Evolutionary conservation across 805 yeast genomes (phyloP).

Genomic region (Metschnikowia arizonensis): DNA sequence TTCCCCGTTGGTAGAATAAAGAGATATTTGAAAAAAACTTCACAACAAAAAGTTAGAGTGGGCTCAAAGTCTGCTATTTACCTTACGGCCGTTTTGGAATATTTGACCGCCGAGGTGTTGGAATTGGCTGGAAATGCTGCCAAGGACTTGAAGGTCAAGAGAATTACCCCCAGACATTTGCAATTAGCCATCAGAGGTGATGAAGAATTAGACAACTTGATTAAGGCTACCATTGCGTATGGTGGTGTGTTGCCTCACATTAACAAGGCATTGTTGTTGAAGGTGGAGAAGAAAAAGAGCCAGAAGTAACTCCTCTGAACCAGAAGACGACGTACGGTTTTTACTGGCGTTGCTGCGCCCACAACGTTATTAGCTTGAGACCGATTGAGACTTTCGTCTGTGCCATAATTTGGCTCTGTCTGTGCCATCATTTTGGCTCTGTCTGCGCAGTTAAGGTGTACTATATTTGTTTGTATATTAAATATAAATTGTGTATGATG

Average conservation of each 20-base stretch:
- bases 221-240: constrained; percentile 31
- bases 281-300: constrained; percentile 28
- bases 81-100: constrained; percentile 30
- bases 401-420: constrained; percentile 1
- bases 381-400: constrained; percentile 1
- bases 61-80: constrained; percentile 78
- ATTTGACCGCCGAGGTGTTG: constrained; percentile 30
- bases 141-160: constrained; percentile 31
- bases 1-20: constrained; percentile 99
- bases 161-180: constrained; percentile 32
- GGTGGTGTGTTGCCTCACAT: constrained; percentile 35
- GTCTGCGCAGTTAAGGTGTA: constrained; percentile 10
- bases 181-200: constrained; percentile 33
- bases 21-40: constrained; percentile 80
- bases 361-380: constrained; percentile 1
- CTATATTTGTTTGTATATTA: constrained; percentile 19
- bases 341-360: not conserved
- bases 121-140: constrained; percentile 33
- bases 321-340: not conserved
- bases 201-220: constrained; percentile 31
- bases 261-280: constrained; percentile 32
- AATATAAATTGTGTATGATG: constrained; percentile 6
- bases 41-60: constrained; percentile 77
- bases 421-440: constrained; percentile 3
- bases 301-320: constrained; percentile 13